These are phyloP conservation scores for Trichopus zeylanicus DNA, from an alignment of 116 monocot genomes.

Conservation along the genomic window DNA sequence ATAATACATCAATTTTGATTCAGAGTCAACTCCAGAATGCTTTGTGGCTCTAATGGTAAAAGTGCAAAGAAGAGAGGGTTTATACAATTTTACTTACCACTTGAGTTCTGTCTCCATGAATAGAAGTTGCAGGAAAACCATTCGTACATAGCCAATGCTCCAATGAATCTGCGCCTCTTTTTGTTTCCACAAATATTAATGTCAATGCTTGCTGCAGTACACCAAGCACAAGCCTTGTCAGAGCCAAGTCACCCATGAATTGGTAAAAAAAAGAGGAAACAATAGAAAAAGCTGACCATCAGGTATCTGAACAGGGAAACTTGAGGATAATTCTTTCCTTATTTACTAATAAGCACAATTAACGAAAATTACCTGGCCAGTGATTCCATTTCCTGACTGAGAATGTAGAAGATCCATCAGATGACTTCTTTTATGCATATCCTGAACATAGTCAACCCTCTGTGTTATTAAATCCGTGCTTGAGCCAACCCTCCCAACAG, in stretches of 20 bases:
- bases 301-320: too few relatives aligned
- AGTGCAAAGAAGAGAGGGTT: not conserved
- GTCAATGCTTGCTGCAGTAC: slow-evolving; percentile 24
- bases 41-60: not conserved
- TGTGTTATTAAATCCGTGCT: slow-evolving; percentile 33
- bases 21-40: not conserved
- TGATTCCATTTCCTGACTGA: slow-evolving; percentile 8
- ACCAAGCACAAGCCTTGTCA: not conserved
- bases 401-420: slow-evolving; percentile 20
- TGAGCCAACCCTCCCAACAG: slow-evolving; percentile 37
- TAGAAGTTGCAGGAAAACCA: slow-evolving; percentile 31
- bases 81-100: slow-evolving; percentile 11
- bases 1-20: too few relatives aligned
- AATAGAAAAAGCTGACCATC: too few relatives aligned
- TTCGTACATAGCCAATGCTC: slow-evolving; percentile 21
- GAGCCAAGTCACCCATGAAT: not conserved
- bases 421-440: slow-evolving; percentile 25
- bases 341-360: not conserved
- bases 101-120: slow-evolving; percentile 42
- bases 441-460: slow-evolving; percentile 20
- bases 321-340: not conserved
- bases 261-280: too few relatives aligned
- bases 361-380: slow-evolving; percentile 14
- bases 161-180: slow-evolving; percentile 28
- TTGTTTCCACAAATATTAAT: slow-evolving; percentile 34